These are phyloP conservation scores for Drechmeria coniospora DNA, from an alignment of 2,329 filamentous ascomycete species.

Conservation along the genomic window DNA sequence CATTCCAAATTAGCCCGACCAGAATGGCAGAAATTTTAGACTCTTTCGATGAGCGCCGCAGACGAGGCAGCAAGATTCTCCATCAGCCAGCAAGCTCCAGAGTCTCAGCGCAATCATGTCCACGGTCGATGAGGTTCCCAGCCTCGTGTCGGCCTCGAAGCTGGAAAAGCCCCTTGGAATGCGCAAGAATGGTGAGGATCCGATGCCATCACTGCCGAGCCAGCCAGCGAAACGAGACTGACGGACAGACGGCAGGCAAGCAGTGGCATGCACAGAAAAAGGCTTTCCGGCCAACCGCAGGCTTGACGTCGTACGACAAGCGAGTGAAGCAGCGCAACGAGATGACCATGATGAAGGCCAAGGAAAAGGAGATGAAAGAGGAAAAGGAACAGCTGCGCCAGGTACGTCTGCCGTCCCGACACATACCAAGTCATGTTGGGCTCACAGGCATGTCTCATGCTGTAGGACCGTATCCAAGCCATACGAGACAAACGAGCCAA, in stretches of 20 bases:
- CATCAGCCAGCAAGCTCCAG: too few species aligned
- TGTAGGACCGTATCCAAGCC: conserved; percentile 56
- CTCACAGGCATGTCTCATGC: conserved; percentile 4
- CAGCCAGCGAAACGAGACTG: conserved; percentile 1
- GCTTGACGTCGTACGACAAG: conserved; percentile 65
- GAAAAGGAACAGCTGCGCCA: conserved; percentile 84
- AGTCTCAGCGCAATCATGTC: too few species aligned
- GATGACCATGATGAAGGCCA: conserved; percentile 67
- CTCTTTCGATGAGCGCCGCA: too few species aligned
- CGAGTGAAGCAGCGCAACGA: conserved; percentile 55
- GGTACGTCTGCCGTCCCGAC: conserved; percentile 30
- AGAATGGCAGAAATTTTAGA: too few species aligned
- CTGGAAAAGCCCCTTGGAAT: conserved; percentile 41
- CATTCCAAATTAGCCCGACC: too few species aligned
- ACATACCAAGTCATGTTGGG: not conserved
- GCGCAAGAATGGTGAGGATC: conserved; percentile 62
- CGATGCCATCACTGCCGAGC: not conserved
- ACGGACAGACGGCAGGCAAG: conserved; percentile 50
- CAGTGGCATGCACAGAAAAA: conserved; percentile 80
- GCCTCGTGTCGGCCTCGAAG: conserved; percentile 12
- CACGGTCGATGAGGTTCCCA: not conserved
- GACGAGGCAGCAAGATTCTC: too few species aligned
- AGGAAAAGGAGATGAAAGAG: conserved; percentile 89
- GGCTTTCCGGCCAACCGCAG: conserved; percentile 69
- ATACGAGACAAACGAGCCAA: conserved; percentile 75